phyloP scores from a whole-genome alignment of 305 asterid genomes.

The Plantago lanceolata region DNA sequence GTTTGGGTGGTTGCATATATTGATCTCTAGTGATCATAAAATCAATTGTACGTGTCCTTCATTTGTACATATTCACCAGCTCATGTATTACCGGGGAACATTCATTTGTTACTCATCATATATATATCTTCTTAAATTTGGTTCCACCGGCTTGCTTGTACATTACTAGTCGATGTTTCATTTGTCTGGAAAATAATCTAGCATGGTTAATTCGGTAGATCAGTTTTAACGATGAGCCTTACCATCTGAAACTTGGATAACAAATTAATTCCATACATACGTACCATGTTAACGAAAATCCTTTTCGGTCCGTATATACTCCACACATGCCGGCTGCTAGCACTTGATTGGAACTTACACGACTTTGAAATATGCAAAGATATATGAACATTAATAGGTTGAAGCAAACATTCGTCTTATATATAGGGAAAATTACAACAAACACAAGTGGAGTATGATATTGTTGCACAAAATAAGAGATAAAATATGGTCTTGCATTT shows the following conservation, averaged over 20 bases:
- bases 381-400: background rate
- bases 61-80: too few relatives aligned
- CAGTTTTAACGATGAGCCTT: too few relatives aligned
- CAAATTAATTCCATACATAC: too few relatives aligned
- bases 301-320: background rate
- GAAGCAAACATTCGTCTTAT: slow-evolving; percentile 41
- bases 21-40: background rate
- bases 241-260: too few relatives aligned
- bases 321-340: background rate
- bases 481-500: slow-evolving; percentile 19
- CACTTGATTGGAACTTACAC: background rate
- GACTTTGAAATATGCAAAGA: background rate
- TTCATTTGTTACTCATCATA: too few relatives aligned
- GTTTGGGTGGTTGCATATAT: slow-evolving; percentile 25
- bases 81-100: too few relatives aligned
- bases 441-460: background rate
- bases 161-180: too few relatives aligned
- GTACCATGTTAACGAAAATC: background rate
- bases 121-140: too few relatives aligned
- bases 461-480: slow-evolving; percentile 35
- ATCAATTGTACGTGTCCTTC: too few relatives aligned
- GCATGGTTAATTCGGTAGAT: too few relatives aligned
- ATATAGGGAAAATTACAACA: slow-evolving; percentile 20
- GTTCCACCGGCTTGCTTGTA: too few relatives aligned
- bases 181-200: too few relatives aligned